These are phyloP conservation scores for Yamadazyma scolyti DNA, from an alignment of 805 yeast species.

Conservation along the genomic window DNA sequence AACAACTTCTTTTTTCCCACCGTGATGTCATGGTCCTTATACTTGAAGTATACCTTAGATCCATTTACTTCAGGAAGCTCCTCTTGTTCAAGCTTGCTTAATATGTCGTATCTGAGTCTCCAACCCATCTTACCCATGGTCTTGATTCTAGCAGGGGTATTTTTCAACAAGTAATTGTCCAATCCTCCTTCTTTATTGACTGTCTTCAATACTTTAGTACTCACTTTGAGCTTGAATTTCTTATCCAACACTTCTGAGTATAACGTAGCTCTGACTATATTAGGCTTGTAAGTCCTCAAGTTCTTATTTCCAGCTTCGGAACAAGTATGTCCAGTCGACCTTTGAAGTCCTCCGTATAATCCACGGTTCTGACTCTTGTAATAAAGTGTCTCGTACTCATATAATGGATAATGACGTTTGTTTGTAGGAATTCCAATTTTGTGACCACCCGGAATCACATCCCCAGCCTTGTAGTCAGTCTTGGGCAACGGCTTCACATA, in stretches of 20 bases:
- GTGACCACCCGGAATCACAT: conserved; percentile 24
- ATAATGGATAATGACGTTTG: conserved; percentile 22
- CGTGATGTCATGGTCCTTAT: conserved; percentile 44
- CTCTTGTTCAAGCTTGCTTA: conserved; percentile 41
- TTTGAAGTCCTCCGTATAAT: conserved; percentile 83
- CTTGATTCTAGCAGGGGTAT: conserved; percentile 83
- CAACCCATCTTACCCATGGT: conserved; percentile 93
- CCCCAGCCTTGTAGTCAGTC: conserved; percentile 33
- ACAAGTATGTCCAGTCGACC: conserved; percentile 71
- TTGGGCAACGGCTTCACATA: conserved; percentile 36
- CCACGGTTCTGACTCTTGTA: conserved; percentile 88
- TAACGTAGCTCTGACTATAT: conserved; percentile 66
- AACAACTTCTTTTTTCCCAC: conserved; percentile 67
- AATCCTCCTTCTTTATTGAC: conserved; percentile 93
- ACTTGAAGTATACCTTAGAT: conserved; percentile 38
- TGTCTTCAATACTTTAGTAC: conserved; percentile 80
- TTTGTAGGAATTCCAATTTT: conserved; percentile 17
- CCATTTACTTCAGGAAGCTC: conserved; percentile 38
- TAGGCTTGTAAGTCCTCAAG: conserved; percentile 75
- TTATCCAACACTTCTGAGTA: conserved; percentile 80
- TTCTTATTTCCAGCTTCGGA: conserved; percentile 75
- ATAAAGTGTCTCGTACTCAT: conserved; percentile 60
- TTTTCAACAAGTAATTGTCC: conserved; percentile 83
- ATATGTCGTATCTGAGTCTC: conserved; percentile 75
- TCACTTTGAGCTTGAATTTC: conserved; percentile 55